These are phyloP conservation scores for Silybum marianum DNA, from an alignment of 129 eudicot genomes.

Conservation along the genomic window DNA sequence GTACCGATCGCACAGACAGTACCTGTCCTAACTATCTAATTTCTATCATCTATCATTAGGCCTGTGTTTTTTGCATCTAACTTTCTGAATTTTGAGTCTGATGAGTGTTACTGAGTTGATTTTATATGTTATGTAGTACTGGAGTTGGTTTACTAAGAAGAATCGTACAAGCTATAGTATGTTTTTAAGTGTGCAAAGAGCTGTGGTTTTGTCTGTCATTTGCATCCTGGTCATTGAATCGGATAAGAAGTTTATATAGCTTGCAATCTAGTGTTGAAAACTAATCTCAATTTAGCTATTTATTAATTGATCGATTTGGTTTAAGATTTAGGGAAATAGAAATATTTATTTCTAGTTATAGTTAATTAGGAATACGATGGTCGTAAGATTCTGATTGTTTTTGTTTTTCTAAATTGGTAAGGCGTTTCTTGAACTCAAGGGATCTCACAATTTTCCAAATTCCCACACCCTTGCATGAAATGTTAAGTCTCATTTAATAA, in stretches of 20 bases:
- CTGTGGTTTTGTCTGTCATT: constrained; percentile 2
- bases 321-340: neutral
- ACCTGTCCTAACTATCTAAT: neutral
- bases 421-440: neutral
- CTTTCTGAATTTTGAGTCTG: neutral
- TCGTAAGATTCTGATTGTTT: neutral
- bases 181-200: neutral
- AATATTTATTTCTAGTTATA: neutral
- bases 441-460: constrained; percentile 1
- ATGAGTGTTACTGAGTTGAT: neutral
- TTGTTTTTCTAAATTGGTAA: neutral
- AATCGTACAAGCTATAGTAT: neutral
- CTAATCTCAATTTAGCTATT: neutral
- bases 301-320: neutral
- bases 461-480: neutral
- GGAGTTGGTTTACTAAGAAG: neutral
- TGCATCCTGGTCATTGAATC: neutral
- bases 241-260: neutral
- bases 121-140: neutral
- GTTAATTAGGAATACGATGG: neutral
- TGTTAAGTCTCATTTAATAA: neutral
- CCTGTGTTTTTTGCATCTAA: neutral
- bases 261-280: neutral
- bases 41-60: neutral
- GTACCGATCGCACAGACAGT: neutral